Conservation (phyloP, 768 basidiomycete species). For the Tricholoma bakamatsutake region DNA sequence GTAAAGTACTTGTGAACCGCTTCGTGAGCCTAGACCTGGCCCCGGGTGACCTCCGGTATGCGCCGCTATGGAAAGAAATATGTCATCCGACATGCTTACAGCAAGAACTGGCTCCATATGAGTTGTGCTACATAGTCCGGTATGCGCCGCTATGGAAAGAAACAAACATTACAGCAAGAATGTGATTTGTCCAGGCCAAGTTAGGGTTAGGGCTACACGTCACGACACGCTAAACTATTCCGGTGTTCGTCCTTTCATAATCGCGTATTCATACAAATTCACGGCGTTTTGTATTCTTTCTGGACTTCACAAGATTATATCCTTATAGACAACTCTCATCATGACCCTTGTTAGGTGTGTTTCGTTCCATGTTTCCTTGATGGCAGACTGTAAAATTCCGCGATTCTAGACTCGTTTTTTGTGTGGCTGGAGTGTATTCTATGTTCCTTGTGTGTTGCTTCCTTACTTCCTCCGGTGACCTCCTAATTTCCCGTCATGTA, state of each 20-base stretch:
- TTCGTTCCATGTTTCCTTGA: background rate
- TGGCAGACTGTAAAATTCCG: background rate
- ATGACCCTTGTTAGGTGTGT: constrained; percentile 23
- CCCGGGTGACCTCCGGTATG: too few species aligned
- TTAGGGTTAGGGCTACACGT: constrained; percentile 26
- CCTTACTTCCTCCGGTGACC: background rate
- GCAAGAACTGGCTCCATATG: too few species aligned
- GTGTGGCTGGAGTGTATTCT: constrained; percentile 84
- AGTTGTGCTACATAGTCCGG: too few species aligned
- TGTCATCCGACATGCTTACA: too few species aligned
- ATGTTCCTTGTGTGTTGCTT: constrained; percentile 73
- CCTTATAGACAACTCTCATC: constrained; percentile 3
- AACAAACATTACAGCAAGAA: too few species aligned
- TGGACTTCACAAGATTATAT: constrained; percentile 1
- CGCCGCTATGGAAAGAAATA: too few species aligned
- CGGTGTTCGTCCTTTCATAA: background rate
- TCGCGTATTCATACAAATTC: background rate
- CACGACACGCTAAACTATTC: background rate
- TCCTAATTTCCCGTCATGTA: constrained; percentile 22
- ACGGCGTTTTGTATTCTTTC: background rate
- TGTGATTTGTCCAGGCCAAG: background rate
- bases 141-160: too few species aligned
- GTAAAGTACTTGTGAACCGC: too few species aligned
- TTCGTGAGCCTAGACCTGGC: too few species aligned
- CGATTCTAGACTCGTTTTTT: constrained; percentile 58